Evolutionary conservation across 73 alveolate genomes (phyloP), one percentile per base, ranked within the genome.

Genomic region (Tetrahymena thermophila): DNA sequence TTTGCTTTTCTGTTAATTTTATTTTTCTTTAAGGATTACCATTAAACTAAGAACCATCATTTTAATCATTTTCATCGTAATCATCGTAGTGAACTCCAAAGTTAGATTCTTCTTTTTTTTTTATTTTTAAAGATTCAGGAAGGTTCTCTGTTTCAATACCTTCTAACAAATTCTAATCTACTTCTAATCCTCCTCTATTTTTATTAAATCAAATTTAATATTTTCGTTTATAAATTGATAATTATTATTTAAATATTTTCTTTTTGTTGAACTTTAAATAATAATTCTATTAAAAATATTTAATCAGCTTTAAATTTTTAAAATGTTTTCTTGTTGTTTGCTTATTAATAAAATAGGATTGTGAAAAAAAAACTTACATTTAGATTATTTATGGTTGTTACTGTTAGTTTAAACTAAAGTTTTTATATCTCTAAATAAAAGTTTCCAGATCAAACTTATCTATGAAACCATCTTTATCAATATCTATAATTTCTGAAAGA

Each of bases 381-480:
- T 37, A 56, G 44, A 93, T 93, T 83, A 43, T 96, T 95, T 55
- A 38, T 34, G 85, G 95, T 93, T 44, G 95, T 35, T 96, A 58
- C 93, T 96, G 34, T 23, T 55, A 35, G 42, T 71, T 85, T 38
- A 84, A 85, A 16, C 34, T 38, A 58, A 71, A 85, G 34, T 37
- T 94, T 85, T 94, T 95, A 56, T 57, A 85, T 43, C 94, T 94
- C 25, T 56, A 89, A 9, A 89, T 57, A 25, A 94, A 94, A 35
- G 93, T 95, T 31, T 85, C 56, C 95, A 94, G 89, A 95, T 95
- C 97, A 89, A 95, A 95, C 93, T 95, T 94, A 94, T 96, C 98
- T 35, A 96, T 83, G 56, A 89, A 93, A 50, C 98, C 98, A 94
- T 96, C 98, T 85, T 95, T 85, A 84, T 96, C 95, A 35, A 96